Percentiles rank a stretch among this genome's conserved stretches.
Conservation (phyloP, 2,329 filamentous ascomycete genomes). For the Saccharata proteae region DNA sequence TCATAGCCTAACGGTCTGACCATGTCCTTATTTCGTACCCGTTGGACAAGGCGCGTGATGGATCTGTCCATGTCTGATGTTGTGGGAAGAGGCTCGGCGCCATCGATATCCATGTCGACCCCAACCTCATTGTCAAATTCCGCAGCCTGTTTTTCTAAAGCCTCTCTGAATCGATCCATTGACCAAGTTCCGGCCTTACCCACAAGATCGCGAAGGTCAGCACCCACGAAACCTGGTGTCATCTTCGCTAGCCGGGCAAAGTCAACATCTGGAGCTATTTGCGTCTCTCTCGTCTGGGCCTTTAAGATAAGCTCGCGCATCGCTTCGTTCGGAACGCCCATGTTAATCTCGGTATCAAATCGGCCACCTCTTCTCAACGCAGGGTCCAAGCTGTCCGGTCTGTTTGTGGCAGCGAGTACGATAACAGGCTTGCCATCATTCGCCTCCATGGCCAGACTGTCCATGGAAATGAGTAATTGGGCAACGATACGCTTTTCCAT, state of each 20-base stretch:
- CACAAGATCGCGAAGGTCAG: constrained; percentile 66
- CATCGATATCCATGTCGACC: constrained; percentile 29
- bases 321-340: constrained; percentile 71
- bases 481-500: constrained; percentile 82
- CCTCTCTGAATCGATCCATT: constrained; percentile 47
- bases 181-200: constrained; percentile 52
- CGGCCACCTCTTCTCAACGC: constrained; percentile 60
- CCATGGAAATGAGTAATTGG: constrained; percentile 78
- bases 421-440: constrained; percentile 69
- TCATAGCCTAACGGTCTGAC: constrained; percentile 42
- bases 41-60: constrained; percentile 37
- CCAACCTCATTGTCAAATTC: constrained; percentile 36
- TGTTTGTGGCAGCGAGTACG: constrained; percentile 82
- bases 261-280: constrained; percentile 57
- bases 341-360: constrained; percentile 75
- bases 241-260: constrained; percentile 63
- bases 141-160: constrained; percentile 32
- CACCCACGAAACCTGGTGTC: constrained; percentile 87
- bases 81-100: constrained; percentile 3
- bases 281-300: constrained; percentile 55
- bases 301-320: constrained; percentile 68
- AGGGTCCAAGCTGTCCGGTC: constrained; percentile 75
- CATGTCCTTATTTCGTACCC: constrained; percentile 35
- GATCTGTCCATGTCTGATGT: constrained; percentile 15
- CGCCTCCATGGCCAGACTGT: constrained; percentile 58